These are phyloP conservation scores for Starmerella floricola DNA, from an alignment of 805 yeast genomes.

Conservation along the genomic window DNA sequence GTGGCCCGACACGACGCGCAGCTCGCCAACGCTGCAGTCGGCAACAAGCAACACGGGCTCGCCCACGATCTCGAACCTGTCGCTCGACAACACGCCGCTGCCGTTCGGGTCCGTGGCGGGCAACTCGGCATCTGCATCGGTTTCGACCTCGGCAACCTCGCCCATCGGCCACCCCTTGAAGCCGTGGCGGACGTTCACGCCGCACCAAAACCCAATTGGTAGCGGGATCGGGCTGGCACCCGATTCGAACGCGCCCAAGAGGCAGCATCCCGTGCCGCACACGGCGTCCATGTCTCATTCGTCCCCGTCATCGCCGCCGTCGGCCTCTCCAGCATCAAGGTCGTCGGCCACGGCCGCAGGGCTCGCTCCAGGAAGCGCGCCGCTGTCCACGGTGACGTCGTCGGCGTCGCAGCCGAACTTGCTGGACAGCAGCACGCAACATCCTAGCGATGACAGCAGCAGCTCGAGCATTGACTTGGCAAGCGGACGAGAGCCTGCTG, in stretches of 20 bases:
- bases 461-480: too few relatives aligned
- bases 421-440: too few relatives aligned
- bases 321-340: too few relatives aligned
- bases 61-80: constrained; percentile 6
- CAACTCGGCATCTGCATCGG: background rate
- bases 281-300: background rate
- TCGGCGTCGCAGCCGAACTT: too few relatives aligned
- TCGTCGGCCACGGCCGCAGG: too few relatives aligned
- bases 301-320: background rate
- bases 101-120: constrained; percentile 1
- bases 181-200: constrained; percentile 18
- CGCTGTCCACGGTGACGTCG: too few relatives aligned
- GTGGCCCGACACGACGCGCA: constrained; percentile 15
- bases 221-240: constrained; percentile 18
- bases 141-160: constrained; percentile 2
- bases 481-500: background rate
- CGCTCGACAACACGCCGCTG: constrained; percentile 5
- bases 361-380: too few relatives aligned
- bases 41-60: constrained; percentile 3
- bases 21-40: constrained; percentile 6
- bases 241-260: constrained; percentile 1
- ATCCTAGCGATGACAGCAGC: too few relatives aligned
- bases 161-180: constrained; percentile 14
- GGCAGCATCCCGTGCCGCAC: too few relatives aligned
- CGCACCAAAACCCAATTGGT: constrained; percentile 10